Base-by-base conservation (phyloP, 1,284 basidiomycete genomes). In the Cutaneotrichosporon cutaneum region DNA sequence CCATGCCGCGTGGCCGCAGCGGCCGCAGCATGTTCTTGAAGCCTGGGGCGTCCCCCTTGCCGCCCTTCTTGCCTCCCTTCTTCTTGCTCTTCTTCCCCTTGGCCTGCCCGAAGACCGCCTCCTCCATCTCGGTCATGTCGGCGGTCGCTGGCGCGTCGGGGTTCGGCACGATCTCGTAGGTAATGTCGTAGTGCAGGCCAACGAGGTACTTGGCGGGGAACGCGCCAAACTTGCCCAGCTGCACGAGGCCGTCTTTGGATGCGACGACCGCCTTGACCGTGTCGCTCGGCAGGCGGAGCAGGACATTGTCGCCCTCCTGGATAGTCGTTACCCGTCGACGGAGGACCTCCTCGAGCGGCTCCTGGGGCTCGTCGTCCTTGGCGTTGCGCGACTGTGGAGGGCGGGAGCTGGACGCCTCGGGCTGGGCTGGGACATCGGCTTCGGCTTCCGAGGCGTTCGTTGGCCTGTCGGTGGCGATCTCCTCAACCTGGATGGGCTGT, bases 151-250 rank as follows among this genome's bases (percentile, higher is more conserved):
- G 27, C 35, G 24, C 54, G 44, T 62, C 60, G 22, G 54, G 57
- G 18, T 68, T 63, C 9, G 68, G 61, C 4, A 72, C 59, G 33
- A 83, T 76, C 62, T 82, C 80, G 68, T 81, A 82, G 0, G 81
- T 81, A 54, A 82, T 77, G 50, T 82, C 81, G 66, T 82, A 83
- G 21, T 76, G 77, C 30, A 74, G 67, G 4, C 78, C 81, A 4
- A 82, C 61, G 2, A 83, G 74, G 54, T 80, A 70, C 2, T 67
- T 64, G 1, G 76, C 70, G 4, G 80, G 79, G 71, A 83, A 82
- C 0, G 78, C 68, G 24, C 82, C 82, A 59, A 77, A 81, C 68
- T 82, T 82, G 54, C 82, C 82, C 8, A 82, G 68, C 45, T 78
- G 73, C 21, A 82, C 65, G 3, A 75, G 69, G 10, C 80, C 75